Percentiles rank a stretch among this genome's conserved stretches.
These are phyloP conservation scores for Taphrina deformans DNA, from an alignment of 1,139 yeast genomes.

Conservation along the genomic window DNA sequence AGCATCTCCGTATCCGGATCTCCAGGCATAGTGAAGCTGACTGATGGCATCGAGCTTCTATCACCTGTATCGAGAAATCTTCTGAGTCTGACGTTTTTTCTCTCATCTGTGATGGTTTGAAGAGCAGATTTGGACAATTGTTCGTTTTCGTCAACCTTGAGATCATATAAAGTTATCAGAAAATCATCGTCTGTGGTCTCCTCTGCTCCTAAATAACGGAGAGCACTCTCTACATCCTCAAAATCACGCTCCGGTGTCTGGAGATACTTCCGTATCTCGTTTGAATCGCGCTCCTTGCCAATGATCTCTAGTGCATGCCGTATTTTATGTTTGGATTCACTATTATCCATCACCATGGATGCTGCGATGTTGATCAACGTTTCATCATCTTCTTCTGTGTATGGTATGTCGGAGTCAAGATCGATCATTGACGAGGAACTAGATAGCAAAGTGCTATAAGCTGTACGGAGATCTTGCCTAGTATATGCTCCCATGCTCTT, in stretches of 20 bases:
- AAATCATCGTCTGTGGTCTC: slow-evolving; percentile 74
- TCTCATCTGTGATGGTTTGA: slow-evolving; percentile 29
- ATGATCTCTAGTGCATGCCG: slow-evolving; percentile 56
- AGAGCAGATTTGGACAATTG: slow-evolving; percentile 28
- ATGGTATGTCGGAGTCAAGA: slow-evolving; percentile 52
- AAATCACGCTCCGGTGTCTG: slow-evolving; percentile 41
- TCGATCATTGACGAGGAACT: slow-evolving; percentile 39
- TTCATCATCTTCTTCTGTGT: slow-evolving; percentile 40
- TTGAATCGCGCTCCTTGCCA: slow-evolving; percentile 57
- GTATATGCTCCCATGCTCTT: slow-evolving; percentile 63
- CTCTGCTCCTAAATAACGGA: slow-evolving; percentile 60
- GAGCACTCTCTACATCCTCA: slow-evolving; percentile 58
- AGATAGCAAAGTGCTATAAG: slow-evolving; percentile 47
- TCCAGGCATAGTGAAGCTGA: neutral
- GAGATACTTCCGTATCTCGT: slow-evolving; percentile 45
- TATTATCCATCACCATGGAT: slow-evolving; percentile 12
- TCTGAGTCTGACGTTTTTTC: slow-evolving; percentile 18
- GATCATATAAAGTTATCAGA: slow-evolving; percentile 67
- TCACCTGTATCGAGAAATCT: slow-evolving; percentile 26
- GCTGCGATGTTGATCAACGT: slow-evolving; percentile 40
- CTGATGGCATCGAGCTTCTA: slow-evolving; percentile 17
- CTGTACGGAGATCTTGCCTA: slow-evolving; percentile 57
- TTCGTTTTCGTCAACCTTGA: slow-evolving; percentile 56
- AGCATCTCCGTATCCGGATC: slow-evolving; percentile 13
- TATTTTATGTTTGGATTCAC: slow-evolving; percentile 44